phyloP scores from a whole-genome alignment of 345 rosid species.

The Populus euphratica region DNA sequence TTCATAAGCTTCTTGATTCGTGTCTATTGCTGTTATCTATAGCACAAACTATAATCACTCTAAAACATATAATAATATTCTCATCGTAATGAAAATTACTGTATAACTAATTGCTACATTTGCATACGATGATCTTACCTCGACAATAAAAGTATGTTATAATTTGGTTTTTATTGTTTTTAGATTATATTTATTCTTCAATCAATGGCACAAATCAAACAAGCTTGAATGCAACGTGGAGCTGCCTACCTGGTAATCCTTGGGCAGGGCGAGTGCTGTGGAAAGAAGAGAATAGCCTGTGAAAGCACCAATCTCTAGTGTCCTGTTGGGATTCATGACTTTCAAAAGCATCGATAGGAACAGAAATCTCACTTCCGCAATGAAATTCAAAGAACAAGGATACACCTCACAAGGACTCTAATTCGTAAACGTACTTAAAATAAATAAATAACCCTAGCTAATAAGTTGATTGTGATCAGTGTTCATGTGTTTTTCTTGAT shows the following conservation, averaged over 20 bases:
- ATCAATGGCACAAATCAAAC: no score
- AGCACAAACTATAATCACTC: not conserved
- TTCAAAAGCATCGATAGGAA: slow-evolving; percentile 49
- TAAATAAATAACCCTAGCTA: no score
- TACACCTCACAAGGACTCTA: no score
- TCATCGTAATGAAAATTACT: not conserved
- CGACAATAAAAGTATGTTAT: no score
- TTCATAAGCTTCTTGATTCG: slow-evolving; percentile 38
- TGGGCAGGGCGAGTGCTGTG: slow-evolving; percentile 55
- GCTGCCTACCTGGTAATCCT: slow-evolving; percentile 42
- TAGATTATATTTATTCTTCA: not conserved
- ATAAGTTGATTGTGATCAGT: no score
- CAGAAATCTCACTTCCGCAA: slow-evolving; percentile 43
- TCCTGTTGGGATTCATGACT: slow-evolving; percentile 49
- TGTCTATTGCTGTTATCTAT: slow-evolving; percentile 46
- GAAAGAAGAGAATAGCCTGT: slow-evolving; percentile 62
- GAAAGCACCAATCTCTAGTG: slow-evolving; percentile 63
- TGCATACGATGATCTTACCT: no score
- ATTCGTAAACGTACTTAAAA: no score
- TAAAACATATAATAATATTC: no score
- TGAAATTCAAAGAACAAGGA: not conserved
- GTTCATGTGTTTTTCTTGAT: no score
- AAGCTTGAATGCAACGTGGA: no score
- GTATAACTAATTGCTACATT: no score
- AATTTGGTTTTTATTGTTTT: no score